These are phyloP conservation scores for Penicillium sp. DNA, from an alignment of 2,329 filamentous ascomycete species.

Conservation along the genomic window DNA sequence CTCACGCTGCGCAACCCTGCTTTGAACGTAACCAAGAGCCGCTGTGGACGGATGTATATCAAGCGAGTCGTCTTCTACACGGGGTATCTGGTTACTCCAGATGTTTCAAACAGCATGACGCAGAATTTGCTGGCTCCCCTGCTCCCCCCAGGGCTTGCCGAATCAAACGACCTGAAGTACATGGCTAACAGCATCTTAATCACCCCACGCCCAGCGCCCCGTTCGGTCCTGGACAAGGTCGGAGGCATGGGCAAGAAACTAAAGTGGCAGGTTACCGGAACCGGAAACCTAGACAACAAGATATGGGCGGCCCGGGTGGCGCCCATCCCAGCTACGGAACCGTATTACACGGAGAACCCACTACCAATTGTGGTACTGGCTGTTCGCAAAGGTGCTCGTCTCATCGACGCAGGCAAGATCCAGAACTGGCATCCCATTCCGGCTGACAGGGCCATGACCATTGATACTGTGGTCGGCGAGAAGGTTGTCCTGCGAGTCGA, in stretches of 20 bases:
- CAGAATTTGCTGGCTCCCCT: slow-evolving; percentile 58
- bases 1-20: slow-evolving; percentile 29
- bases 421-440: slow-evolving; percentile 77
- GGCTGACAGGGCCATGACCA: slow-evolving; percentile 67
- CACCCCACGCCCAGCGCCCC: slow-evolving; percentile 70
- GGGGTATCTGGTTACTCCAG: slow-evolving; percentile 75
- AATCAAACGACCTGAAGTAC: slow-evolving; percentile 68
- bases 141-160: slow-evolving; percentile 60
- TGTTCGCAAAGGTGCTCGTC: slow-evolving; percentile 69
- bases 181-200: slow-evolving; percentile 92
- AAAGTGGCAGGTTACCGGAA: slow-evolving; percentile 77
- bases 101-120: slow-evolving; percentile 70
- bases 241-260: slow-evolving; percentile 83
- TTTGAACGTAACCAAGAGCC: slow-evolving; percentile 41
- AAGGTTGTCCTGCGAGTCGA: slow-evolving; percentile 82
- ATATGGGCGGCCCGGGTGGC: slow-evolving; percentile 83
- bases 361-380: slow-evolving; percentile 80
- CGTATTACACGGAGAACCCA: slow-evolving; percentile 75
- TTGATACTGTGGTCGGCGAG: slow-evolving; percentile 82
- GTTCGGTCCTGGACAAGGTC: slow-evolving; percentile 72
- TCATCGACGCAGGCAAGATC: slow-evolving; percentile 77
- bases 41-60: slow-evolving; percentile 61
- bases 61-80: slow-evolving; percentile 90
- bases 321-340: slow-evolving; percentile 65
- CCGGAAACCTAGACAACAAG: slow-evolving; percentile 71